Base-by-base conservation (phyloP, 2,329 filamentous ascomycete species). In the Penicillium polonicum region DNA sequence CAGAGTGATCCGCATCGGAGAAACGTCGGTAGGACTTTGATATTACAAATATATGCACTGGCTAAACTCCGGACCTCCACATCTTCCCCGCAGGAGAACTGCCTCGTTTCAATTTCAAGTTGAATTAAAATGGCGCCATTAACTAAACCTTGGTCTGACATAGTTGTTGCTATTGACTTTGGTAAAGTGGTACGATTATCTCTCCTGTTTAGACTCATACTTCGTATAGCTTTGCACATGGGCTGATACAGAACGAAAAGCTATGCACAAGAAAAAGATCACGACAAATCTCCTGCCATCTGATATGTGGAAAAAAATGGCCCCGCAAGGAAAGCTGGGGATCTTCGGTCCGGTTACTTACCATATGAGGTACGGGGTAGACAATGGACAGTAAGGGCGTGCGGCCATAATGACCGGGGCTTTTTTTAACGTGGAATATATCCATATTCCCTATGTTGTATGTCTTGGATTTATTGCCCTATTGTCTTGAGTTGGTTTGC, bases 221-320 rank as follows among this genome's bases (percentile, higher is more conserved):
- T 19, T 10, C 17, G 10, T 31, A 31, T 3, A 31, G n/a, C 27
- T 31, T 7, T 21, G 3, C 21, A 31, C 6, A 31, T 10, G 12
- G 5, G 25, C 15, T 43, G 21, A n/a, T 15, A 21, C 5, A 19
- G 2, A 4, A 19, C 17, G 15, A n/a, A n/a, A 9, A n/a, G 13
- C 23, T 43, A 25, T n/a, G 15, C 23, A 25, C 5, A 44, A 29
- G 13, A 2, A 43, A 17, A 25, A 27, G 13, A 27, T n/a, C 23
- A 21, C 5, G 13, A 12, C 23, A 39, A 46, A 39, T 25, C n/a
- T 46, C 41, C 9, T 43, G 58, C 55, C 35, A 52, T 65, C 41
- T 58, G 48, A 63, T 58, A 67, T 57, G 53, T 54, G 65, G 65
- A 62, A 64, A 66, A 67, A 61, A 62, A 50, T 58, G 48, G 61